Conservation (phyloP, 371 early-diverging fungal genomes). For the Catenaria anguillulae region DNA sequence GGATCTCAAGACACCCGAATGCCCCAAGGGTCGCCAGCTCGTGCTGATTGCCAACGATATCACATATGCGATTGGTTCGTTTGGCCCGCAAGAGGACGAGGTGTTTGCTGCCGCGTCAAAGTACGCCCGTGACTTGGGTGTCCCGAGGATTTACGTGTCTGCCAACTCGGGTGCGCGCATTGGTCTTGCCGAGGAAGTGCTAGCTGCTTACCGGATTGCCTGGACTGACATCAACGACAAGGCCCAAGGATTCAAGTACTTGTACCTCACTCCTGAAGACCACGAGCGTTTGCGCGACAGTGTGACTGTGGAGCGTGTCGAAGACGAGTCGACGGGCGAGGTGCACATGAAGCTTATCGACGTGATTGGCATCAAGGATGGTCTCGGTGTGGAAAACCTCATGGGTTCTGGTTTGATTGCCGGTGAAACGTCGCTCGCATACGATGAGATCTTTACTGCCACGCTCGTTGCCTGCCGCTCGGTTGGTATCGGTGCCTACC, state of each 20-base stretch:
- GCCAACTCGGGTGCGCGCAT: constrained; percentile 99
- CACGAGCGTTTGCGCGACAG: constrained; percentile 45
- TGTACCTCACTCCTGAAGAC: constrained; percentile 72
- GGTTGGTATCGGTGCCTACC: constrained; percentile 97
- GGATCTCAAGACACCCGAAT: constrained; percentile 82
- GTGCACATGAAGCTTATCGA: constrained; percentile 68
- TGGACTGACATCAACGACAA: constrained; percentile 76
- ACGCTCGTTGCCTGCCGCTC: constrained; percentile 95
- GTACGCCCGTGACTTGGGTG: constrained; percentile 64
- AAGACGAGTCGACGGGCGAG: constrained; percentile 45
- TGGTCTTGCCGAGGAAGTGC: constrained; percentile 88
- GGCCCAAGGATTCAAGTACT: constrained; percentile 72
- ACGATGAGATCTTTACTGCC: constrained; percentile 92
- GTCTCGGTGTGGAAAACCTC: constrained; percentile 98
- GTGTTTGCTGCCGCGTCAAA: constrained; percentile 86
- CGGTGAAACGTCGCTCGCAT: constrained; percentile 90
- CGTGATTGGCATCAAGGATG: constrained; percentile 77
- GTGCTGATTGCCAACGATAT: constrained; percentile 97
- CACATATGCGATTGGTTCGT: constrained; percentile 92
- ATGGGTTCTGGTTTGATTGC: constrained; percentile 96
- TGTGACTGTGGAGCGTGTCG: constrained; percentile 33
- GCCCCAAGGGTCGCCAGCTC: constrained; percentile 71
- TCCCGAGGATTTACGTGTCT: constrained; percentile 91
- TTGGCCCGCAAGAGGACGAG: constrained; percentile 85
- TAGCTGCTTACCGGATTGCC: constrained; percentile 62